A percentile compares a stretch with the other conserved stretches of the same genome.
Evolutionary conservation across 2,329 filamentous ascomycete genomes (phyloP).

Genomic region (Aspergillus japonicus): DNA sequence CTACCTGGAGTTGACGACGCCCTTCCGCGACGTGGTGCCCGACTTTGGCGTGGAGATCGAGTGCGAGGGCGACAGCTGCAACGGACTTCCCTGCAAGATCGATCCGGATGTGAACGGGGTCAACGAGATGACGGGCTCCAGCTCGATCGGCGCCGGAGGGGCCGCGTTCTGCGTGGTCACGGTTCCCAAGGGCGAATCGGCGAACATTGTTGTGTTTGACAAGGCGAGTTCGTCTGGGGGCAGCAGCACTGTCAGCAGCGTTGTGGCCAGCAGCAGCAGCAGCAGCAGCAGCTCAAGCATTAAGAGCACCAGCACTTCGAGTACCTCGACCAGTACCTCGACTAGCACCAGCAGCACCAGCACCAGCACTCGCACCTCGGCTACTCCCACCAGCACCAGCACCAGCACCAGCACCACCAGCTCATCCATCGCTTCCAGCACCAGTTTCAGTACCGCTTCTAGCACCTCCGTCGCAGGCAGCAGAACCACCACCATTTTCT

Average conservation of each 20-base stretch:
- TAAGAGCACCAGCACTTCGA: slow-evolving; percentile 16
- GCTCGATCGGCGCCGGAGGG: slow-evolving; percentile 63
- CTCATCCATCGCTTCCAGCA: slow-evolving; percentile 14
- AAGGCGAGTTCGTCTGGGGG: slow-evolving; percentile 25
- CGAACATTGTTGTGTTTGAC: slow-evolving; percentile 65
- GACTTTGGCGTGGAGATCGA: slow-evolving; percentile 68
- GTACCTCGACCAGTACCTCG: slow-evolving; percentile 10
- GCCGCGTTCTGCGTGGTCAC: slow-evolving; percentile 75
- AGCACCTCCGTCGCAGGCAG: slow-evolving; percentile 1
- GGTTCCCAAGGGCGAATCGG: slow-evolving; percentile 63
- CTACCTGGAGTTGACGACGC: slow-evolving; percentile 56
- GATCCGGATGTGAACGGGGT: slow-evolving; percentile 58
- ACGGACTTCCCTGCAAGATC: slow-evolving; percentile 72
- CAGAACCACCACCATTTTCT: slow-evolving; percentile 20
- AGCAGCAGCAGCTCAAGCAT: slow-evolving; percentile 11
- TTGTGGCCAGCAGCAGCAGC: slow-evolving; percentile 11
- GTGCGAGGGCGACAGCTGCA: slow-evolving; percentile 65
- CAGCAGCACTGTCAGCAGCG: slow-evolving; percentile 4
- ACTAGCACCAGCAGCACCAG: slow-evolving; percentile 15
- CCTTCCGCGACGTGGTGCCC: slow-evolving; percentile 58
- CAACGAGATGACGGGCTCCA: slow-evolving; percentile 59
- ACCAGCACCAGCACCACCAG: slow-evolving; percentile 10
- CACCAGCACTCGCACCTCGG: slow-evolving; percentile 14
- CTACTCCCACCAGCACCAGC: slow-evolving; percentile 2
- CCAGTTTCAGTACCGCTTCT: slow-evolving; percentile 13